Conservation (phyloP, 1,284 basidiomycete genomes). For the Mycosarcoma maydis region DNA sequence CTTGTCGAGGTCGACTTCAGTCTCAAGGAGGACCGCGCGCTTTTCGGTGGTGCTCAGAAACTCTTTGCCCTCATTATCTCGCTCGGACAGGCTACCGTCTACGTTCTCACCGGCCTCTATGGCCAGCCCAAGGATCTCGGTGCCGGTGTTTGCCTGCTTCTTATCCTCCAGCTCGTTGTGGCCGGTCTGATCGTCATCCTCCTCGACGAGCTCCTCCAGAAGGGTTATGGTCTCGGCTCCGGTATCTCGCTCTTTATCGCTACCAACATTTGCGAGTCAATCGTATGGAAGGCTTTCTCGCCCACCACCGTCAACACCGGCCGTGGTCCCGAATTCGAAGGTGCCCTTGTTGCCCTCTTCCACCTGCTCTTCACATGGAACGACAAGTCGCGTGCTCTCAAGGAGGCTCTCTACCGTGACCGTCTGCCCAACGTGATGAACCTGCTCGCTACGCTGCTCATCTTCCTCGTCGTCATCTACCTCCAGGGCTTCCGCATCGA, state of each 20-base stretch:
- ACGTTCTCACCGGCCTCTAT: slow-evolving; percentile 96
- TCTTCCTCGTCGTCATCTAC: slow-evolving; percentile 96
- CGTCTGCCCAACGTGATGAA: slow-evolving; percentile 98
- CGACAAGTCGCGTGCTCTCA: slow-evolving; percentile 94
- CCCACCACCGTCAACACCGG: slow-evolving; percentile 98
- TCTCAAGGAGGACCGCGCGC: slow-evolving; percentile 93
- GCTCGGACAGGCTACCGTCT: slow-evolving; percentile 95
- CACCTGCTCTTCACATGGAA: slow-evolving; percentile 98
- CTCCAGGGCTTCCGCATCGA: slow-evolving; percentile 98
- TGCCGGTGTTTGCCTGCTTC: slow-evolving; percentile 90
- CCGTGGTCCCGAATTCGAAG: slow-evolving; percentile 97
- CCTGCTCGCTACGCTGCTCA: slow-evolving; percentile 86
- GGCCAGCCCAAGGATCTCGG: slow-evolving; percentile 93
- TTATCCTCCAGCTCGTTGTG: slow-evolving; percentile 93
- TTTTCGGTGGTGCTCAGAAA: slow-evolving; percentile 97
- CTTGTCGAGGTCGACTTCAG: slow-evolving; percentile 97
- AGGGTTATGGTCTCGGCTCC: slow-evolving; percentile 97
- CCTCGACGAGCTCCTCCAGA: slow-evolving; percentile 97
- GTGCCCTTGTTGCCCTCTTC: slow-evolving; percentile 94
- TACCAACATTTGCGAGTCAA: slow-evolving; percentile 99
- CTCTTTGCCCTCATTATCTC: slow-evolving; percentile 95
- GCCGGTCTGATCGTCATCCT: slow-evolving; percentile 96
- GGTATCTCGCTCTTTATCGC: slow-evolving; percentile 99
- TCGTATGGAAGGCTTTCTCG: slow-evolving; percentile 99
- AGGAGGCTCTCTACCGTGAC: slow-evolving; percentile 98